Conservation (phyloP, 177 flowering plant genomes). For the Vitis hybrid region DNA sequence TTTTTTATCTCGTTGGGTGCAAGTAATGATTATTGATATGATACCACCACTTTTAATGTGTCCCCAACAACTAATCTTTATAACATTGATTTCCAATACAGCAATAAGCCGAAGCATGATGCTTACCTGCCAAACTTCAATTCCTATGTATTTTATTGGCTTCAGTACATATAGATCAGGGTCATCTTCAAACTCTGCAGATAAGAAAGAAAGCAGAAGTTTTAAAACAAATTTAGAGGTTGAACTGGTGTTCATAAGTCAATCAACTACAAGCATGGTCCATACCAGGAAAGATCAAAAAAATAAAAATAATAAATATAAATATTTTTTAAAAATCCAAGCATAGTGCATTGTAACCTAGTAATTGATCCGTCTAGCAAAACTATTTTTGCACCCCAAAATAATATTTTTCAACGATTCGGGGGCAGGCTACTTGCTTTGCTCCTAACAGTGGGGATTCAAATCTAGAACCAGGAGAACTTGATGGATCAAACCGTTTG, state of each 20-base stretch:
- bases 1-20: not conserved
- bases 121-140: conserved; percentile 96
- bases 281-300: not conserved
- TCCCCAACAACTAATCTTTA: not conserved
- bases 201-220: conserved; percentile 8
- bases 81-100: not conserved
- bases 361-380: not conserved
- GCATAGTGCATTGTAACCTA: not conserved
- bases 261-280: not conserved
- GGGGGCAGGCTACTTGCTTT: not conserved
- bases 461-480: not conserved
- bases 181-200: conserved; percentile 95
- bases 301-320: not conserved
- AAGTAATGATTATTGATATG: no score
- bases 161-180: conserved; percentile 94
- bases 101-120: not conserved
- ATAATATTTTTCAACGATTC: not conserved
- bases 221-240: not conserved
- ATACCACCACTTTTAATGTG: no score
- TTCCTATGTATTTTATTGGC: conserved; percentile 88
- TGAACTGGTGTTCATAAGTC: not conserved
- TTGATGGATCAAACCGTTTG: not conserved
- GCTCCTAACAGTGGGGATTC: not conserved
- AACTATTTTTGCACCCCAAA: not conserved
- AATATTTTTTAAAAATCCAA: not conserved